These are phyloP conservation scores for Hericium rajendrae DNA, from an alignment of 768 basidiomycete genomes.

Conservation along the genomic window DNA sequence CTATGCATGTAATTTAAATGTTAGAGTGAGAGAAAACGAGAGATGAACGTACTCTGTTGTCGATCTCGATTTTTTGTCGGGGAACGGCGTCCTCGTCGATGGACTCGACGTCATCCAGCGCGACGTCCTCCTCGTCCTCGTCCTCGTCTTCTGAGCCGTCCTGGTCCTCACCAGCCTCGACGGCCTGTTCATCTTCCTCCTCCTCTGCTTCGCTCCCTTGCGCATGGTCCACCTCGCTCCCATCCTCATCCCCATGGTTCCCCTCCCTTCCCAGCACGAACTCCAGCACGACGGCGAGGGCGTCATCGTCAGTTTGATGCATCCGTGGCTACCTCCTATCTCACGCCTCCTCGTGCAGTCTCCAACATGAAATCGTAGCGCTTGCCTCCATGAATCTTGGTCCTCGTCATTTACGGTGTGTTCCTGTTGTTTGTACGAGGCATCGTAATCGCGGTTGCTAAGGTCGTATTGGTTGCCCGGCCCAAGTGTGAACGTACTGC, in stretches of 20 bases:
- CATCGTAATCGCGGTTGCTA: no score
- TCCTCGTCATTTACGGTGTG: no score
- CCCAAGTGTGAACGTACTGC: no score
- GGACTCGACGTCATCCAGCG: slow-evolving; percentile 61
- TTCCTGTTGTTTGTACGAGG: no score
- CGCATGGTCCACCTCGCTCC: slow-evolving; percentile 11
- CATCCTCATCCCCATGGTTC: slow-evolving; percentile 7
- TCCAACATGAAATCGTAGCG: no score
- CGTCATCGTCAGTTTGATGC: no score
- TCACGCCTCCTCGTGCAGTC: no score
- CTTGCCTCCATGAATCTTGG: no score
- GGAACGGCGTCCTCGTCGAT: slow-evolving; percentile 78
- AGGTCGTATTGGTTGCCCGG: no score
- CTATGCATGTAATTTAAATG: slow-evolving; percentile 25
- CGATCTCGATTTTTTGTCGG: slow-evolving; percentile 72
- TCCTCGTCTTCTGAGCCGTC: slow-evolving; percentile 20
- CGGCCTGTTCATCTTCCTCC: slow-evolving; percentile 20
- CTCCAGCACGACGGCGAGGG: no score
- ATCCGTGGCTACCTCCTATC: no score
- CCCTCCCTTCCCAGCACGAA: no score
- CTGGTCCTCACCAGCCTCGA: slow-evolving; percentile 22
- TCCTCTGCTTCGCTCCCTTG: slow-evolving; percentile 27
- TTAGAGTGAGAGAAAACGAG: neutral
- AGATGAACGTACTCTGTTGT: slow-evolving; percentile 54
- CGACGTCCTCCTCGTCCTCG: slow-evolving; percentile 35